Percentiles rank a stretch among this genome's conserved stretches.
Conservation (phyloP, 139 green algal species). For the Chlamydomonas sp. region DNA sequence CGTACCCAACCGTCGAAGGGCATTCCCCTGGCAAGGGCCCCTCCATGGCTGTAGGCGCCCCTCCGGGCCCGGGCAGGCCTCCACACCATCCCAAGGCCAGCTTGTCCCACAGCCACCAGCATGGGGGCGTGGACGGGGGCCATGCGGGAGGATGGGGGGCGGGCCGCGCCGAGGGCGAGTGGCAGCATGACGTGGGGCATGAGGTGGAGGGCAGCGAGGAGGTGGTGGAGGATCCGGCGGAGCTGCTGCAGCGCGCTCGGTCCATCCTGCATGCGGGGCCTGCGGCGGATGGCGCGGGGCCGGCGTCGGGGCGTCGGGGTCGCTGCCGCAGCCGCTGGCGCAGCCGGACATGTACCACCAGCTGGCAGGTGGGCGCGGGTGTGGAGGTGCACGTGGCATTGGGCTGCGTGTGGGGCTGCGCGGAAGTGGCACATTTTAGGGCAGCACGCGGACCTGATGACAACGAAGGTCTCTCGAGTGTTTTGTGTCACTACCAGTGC, state of each 20-base stretch:
- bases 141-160: too few relatives aligned
- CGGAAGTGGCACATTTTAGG: neutral
- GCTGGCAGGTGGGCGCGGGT: constrained; percentile 13
- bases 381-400: neutral
- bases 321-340: neutral
- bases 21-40: too few relatives aligned
- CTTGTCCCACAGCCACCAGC: neutral
- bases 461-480: neutral
- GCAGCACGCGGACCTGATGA: neutral
- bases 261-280: constrained; percentile 12
- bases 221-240: constrained; percentile 6
- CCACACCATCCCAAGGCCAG: neutral
- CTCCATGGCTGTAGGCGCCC: neutral
- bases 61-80: neutral
- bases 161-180: neutral
- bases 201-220: neutral
- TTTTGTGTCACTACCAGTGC: neutral
- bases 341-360: constrained; percentile 27
- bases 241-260: constrained; percentile 20
- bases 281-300: neutral
- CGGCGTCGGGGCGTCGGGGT: neutral
- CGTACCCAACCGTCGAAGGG: too few relatives aligned
- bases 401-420: neutral
- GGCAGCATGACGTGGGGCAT: neutral
- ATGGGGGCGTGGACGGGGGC: too few relatives aligned